These are phyloP conservation scores for Moringa oleifera DNA, from an alignment of 345 rosid species.

Conservation along the genomic window DNA sequence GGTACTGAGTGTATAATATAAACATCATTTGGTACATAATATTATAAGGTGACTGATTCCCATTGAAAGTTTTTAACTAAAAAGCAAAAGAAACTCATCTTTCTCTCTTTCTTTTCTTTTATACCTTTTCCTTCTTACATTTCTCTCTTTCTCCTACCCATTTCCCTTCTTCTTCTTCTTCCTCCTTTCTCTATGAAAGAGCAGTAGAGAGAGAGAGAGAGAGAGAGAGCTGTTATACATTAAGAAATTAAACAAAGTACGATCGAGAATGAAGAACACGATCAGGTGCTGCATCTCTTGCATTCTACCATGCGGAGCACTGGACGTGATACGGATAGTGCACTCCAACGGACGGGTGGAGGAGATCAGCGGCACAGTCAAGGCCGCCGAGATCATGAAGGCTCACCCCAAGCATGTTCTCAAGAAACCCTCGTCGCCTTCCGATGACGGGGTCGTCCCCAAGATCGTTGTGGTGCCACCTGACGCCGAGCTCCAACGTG, in stretches of 20 bases:
- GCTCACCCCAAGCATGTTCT: slow-evolving; percentile 82
- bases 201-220: slow-evolving; percentile 5
- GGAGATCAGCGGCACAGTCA: slow-evolving; percentile 77
- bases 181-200: slow-evolving; percentile 17
- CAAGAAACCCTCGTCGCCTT: slow-evolving; percentile 62
- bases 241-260: neutral
- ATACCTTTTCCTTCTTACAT: slow-evolving; percentile 12
- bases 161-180: slow-evolving; percentile 12
- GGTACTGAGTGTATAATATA: slow-evolving; percentile 1
- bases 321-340: slow-evolving; percentile 88
- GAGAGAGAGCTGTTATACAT: neutral
- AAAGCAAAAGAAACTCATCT: slow-evolving; percentile 18
- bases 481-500: slow-evolving; percentile 88
- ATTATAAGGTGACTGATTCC: slow-evolving; percentile 21
- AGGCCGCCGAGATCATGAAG: slow-evolving; percentile 78
- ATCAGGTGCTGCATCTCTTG: slow-evolving; percentile 94
- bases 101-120: slow-evolving; percentile 5
- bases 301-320: slow-evolving; percentile 95
- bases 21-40: slow-evolving; percentile 6
- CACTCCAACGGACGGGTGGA: slow-evolving; percentile 90
- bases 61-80: slow-evolving; percentile 4
- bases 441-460: slow-evolving; percentile 51
- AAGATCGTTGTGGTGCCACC: slow-evolving; percentile 85
- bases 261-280: slow-evolving; percentile 61
- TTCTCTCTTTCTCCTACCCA: slow-evolving; percentile 11